Evolutionary conservation across 352 stramenopile genomes (phyloP), one percentile per base, ranked within the genome.

Genomic region (Achlya hypogyna): DNA sequence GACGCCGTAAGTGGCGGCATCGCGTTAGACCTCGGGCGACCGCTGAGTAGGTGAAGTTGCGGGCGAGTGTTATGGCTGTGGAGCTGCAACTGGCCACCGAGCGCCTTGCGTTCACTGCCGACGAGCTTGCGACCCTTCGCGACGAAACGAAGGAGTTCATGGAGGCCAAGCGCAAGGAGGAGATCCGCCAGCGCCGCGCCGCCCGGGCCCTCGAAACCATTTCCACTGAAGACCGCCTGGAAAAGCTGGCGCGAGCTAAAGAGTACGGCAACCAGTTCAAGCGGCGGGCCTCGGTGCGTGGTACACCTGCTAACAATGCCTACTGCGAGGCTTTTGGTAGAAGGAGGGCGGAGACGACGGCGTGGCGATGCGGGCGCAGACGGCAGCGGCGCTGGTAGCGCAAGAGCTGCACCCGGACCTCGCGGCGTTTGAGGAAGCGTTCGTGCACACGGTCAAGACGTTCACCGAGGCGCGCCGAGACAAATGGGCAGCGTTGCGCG

Each of bases 91-190:
- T 87, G 20, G 56, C 73, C 1, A 81, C 75, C 0, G 78, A 80
- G 27, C 75, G 79, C 0, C 74, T 91, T 12, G 73, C 74, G 23
- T 72, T 54, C 0, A 70, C 78, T 0, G 72, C 88, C 62, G 40
- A 81, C 0, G 82, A 89, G 63, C 75, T 88, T 43, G 80, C 78
- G 76, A 69, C 29, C 31, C 72, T 91, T 38, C 81, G 81, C 18
- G 82, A 74, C 16, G 79, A 87, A 40, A 62, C 88, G 27, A 78
- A 74, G 5, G 82, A 91, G 52, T 74, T 86, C 45, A 85, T 88
- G 59, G 87, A 85, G 63, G 79, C 86, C 16, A 85, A 79, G 66
- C 78, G 75, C 23, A 69, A 76, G 5, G 76, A 81, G n/a, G 70
- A 82, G 18, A 73, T 75, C 23, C 71, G 58, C 25, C 58, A 84